These are phyloP conservation scores for Claviceps sp. DNA, from an alignment of 2,329 filamentous ascomycete species.

Conservation along the genomic window DNA sequence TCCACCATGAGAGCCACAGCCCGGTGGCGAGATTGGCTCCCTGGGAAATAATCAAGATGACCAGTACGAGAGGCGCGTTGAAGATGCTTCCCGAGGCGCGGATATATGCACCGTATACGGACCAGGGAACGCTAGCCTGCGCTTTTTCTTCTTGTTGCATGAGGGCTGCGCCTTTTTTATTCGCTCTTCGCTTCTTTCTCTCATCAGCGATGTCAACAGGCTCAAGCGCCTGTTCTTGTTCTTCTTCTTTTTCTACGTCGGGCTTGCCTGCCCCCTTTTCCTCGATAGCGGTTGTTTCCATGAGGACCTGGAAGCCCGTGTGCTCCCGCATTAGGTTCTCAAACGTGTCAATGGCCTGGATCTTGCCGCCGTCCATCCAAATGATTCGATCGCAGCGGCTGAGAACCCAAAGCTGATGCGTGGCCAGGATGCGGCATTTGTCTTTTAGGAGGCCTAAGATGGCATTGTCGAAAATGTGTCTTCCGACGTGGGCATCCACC, in stretches of 20 bases:
- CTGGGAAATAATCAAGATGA: slow-evolving; percentile 59
- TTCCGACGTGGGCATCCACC: slow-evolving; percentile 56
- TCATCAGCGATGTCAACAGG: slow-evolving; percentile 20
- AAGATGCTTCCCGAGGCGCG: slow-evolving; percentile 58
- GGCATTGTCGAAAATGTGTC: slow-evolving; percentile 81
- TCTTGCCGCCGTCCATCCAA: slow-evolving; percentile 77
- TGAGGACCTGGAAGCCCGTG: slow-evolving; percentile 64
- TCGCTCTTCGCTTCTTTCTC: slow-evolving; percentile 34
- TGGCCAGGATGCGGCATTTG: slow-evolving; percentile 84
- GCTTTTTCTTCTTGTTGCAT: slow-evolving; percentile 66
- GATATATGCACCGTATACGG: slow-evolving; percentile 67
- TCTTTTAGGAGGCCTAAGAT: slow-evolving; percentile 79
- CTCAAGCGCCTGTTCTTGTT: slow-evolving; percentile 29
- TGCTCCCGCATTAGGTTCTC: slow-evolving; percentile 73
- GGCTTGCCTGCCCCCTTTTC: slow-evolving; percentile 35
- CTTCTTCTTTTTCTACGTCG: slow-evolving; percentile 21
- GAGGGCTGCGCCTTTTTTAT: slow-evolving; percentile 45
- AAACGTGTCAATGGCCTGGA: slow-evolving; percentile 80
- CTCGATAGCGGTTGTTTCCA: slow-evolving; percentile 72
- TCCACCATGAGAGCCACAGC: slow-evolving; percentile 92
- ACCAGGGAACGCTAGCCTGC: slow-evolving; percentile 64
- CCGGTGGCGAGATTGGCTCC: slow-evolving; percentile 78
- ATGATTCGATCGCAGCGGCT: slow-evolving; percentile 84
- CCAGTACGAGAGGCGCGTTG: slow-evolving; percentile 49
- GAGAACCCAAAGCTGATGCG: slow-evolving; percentile 88